These are phyloP conservation scores for Puccinia polysora DNA, from an alignment of 1,284 basidiomycete genomes.

Conservation along the genomic window DNA sequence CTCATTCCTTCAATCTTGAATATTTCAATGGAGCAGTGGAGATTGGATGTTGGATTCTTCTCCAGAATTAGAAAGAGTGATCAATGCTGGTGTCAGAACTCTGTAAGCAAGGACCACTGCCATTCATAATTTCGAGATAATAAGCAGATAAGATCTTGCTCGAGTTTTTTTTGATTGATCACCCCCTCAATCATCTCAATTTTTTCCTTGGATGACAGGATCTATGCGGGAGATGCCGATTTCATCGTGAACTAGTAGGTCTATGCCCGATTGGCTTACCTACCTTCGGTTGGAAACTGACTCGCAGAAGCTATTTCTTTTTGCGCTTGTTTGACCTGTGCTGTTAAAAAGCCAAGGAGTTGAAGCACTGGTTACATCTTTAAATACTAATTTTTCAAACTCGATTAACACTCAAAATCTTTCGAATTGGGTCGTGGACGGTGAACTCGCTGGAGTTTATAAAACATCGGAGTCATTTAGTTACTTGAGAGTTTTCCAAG, in stretches of 20 bases:
- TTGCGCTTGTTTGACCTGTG: neutral
- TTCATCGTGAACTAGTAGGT: conserved; percentile 40
- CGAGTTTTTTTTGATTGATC: neutral
- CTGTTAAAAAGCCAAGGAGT: conserved; percentile 19
- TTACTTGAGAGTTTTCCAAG: conserved; percentile 29
- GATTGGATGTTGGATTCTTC: conserved; percentile 42
- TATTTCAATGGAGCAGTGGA: neutral
- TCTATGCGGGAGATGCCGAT: conserved; percentile 34
- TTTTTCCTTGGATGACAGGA: conserved; percentile 9
- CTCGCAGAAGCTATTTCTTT: neutral
- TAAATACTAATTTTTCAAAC: conserved; percentile 10
- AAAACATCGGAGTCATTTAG: conserved; percentile 14
- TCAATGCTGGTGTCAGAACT: conserved; percentile 24
- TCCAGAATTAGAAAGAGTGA: conserved; percentile 11
- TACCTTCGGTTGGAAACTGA: neutral
- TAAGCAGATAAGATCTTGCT: too few species aligned
- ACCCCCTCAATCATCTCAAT: neutral
- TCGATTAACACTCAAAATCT: conserved; percentile 1
- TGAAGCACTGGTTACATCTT: conserved; percentile 12
- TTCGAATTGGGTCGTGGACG: conserved; percentile 20
- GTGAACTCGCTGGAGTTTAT: conserved; percentile 7
- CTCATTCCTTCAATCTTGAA: neutral
- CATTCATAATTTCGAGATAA: neutral
- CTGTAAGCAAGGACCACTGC: neutral
- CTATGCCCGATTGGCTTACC: neutral